A percentile compares a stretch with the other conserved stretches of the same genome.
Evolutionary conservation across 768 basidiomycete genomes (phyloP).

Genomic region (Lyophyllum semitale): DNA sequence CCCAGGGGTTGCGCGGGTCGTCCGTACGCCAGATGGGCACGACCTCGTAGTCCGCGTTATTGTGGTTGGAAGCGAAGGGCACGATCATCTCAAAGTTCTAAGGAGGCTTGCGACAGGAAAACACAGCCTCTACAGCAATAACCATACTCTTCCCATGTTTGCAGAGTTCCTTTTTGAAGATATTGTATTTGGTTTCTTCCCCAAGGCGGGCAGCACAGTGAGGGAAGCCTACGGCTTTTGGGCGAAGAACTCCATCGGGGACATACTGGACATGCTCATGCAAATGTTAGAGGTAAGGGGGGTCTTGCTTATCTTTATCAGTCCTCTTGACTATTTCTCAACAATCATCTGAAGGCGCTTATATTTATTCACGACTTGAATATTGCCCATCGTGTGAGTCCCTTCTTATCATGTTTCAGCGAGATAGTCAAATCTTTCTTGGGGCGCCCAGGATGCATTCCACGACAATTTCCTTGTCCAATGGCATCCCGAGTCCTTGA

Average conservation of each 20-base stretch:
- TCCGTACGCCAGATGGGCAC: conserved; percentile 17
- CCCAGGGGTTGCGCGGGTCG: conserved; percentile 9
- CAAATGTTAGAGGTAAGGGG: conserved; percentile 21
- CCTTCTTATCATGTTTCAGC: neutral
- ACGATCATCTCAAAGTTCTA: conserved; percentile 23
- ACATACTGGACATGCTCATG: conserved; percentile 30
- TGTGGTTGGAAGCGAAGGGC: conserved; percentile 19
- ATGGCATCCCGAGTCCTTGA: conserved; percentile 31
- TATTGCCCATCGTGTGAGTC: neutral
- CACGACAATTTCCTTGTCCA: conserved; percentile 31
- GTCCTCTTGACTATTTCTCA: neutral
- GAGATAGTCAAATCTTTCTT: neutral
- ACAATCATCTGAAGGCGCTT: neutral
- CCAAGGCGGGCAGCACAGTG: conserved; percentile 17
- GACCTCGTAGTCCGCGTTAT: conserved; percentile 18
- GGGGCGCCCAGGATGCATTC: conserved; percentile 24
- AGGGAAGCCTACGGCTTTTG: conserved; percentile 15
- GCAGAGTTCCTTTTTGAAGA: conserved; percentile 26
- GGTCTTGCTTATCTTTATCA: neutral
- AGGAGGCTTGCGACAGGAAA: conserved; percentile 18
- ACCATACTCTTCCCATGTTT: conserved; percentile 29
- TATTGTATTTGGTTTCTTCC: conserved; percentile 28
- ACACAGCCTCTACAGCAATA: conserved; percentile 16
- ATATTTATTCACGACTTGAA: neutral
- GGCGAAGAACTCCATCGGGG: conserved; percentile 30